These are phyloP conservation scores for Dissophora ornata DNA, from an alignment of 192 early-diverging fungal species.

Conservation along the genomic window DNA sequence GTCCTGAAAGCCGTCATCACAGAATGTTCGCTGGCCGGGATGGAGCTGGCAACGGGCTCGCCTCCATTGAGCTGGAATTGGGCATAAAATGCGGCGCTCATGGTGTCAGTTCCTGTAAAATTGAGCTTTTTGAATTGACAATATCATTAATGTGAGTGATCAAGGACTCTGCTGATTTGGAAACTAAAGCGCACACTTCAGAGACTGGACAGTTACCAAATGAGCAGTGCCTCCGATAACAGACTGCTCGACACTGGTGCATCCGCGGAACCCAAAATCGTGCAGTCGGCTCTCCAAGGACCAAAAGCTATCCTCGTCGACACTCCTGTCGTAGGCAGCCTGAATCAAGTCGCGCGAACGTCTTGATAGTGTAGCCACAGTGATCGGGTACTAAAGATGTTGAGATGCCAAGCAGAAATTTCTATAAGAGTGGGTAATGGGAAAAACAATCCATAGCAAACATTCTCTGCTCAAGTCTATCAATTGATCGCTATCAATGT, in stretches of 20 bases:
- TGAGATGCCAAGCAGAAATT: neutral
- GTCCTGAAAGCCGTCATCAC: conserved; percentile 82
- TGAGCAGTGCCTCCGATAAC: conserved; percentile 88
- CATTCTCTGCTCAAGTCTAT: no score
- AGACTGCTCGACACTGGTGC: conserved; percentile 87
- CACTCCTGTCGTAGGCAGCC: conserved; percentile 69
- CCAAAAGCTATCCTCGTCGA: conserved; percentile 69
- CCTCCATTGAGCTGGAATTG: conserved; percentile 83
- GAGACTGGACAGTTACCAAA: no score
- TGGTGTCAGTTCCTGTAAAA: conserved; percentile 84
- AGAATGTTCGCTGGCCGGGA: conserved; percentile 93
- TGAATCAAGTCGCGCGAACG: conserved; percentile 71
- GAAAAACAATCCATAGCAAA: neutral
- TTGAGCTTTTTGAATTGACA: conserved; percentile 76
- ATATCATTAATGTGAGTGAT: no score
- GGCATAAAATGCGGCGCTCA: conserved; percentile 82
- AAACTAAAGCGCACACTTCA: no score
- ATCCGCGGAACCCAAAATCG: conserved; percentile 94
- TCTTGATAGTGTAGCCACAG: conserved; percentile 86
- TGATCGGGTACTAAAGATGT: conserved; percentile 84
- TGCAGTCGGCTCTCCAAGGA: conserved; percentile 77
- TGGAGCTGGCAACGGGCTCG: conserved; percentile 76
- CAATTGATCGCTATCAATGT: no score
- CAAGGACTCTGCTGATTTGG: no score
- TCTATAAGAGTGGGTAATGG: neutral